phyloP scores from a whole-genome alignment of 202 grass and related monocot species.

The Cymbopogon flexuosus region DNA sequence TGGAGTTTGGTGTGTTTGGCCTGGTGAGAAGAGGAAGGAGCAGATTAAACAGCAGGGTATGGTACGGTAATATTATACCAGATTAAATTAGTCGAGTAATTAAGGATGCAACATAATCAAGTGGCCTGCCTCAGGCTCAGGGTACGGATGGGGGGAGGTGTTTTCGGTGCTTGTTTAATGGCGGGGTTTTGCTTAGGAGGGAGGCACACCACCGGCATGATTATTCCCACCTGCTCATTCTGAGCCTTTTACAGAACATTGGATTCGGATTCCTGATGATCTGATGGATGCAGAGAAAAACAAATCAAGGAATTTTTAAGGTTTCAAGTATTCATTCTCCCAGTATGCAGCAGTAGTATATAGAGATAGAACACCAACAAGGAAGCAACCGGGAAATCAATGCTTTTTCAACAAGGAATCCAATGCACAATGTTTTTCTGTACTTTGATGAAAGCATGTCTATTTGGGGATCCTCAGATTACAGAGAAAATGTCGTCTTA shows the following conservation, averaged over 20 bases:
- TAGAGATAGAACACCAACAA: neutral
- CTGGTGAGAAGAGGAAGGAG: neutral
- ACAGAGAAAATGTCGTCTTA: neutral
- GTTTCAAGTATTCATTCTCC: neutral
- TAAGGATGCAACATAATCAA: conserved; percentile 30
- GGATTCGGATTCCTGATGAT: conserved; percentile 42
- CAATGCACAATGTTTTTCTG: neutral
- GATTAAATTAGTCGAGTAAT: conserved; percentile 23
- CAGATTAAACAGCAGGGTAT: neutral
- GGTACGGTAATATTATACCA: conserved; percentile 14
- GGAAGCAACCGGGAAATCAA: neutral
- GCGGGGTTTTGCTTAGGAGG: conserved; percentile 17
- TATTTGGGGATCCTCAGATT: neutral
- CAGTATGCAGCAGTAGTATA: neutral
- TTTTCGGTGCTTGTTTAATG: conserved; percentile 15
- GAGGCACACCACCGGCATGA: conserved; percentile 24
- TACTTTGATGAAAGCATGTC: neutral
- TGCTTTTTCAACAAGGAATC: neutral
- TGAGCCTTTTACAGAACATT: conserved; percentile 38
- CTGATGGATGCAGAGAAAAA: neutral
- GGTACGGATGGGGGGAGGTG: neutral
- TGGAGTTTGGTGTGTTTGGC: neutral
- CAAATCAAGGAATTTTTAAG: conserved; percentile 5
- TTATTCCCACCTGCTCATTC: conserved; percentile 7
- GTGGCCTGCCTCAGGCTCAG: neutral